Percentiles rank a stretch among this genome's conserved stretches.
phyloP scores from a whole-genome alignment of 2,329 filamentous ascomycete species.

The Arthrobotrys pseudoclavata region DNA sequence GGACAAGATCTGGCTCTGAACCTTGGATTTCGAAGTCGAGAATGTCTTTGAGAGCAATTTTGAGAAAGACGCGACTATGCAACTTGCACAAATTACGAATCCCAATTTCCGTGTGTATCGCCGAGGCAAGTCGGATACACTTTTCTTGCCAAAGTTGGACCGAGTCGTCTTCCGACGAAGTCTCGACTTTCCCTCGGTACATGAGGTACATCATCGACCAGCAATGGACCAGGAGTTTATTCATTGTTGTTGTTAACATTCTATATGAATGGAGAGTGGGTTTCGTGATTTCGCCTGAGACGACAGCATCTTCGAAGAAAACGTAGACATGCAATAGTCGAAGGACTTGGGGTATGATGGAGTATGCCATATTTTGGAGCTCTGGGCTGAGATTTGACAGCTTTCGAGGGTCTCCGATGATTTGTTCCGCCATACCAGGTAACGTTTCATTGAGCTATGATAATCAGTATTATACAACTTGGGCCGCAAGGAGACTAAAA shows the following conservation, averaged over 20 bases:
- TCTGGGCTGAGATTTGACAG: slow-evolving; percentile 67
- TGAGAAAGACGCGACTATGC: slow-evolving; percentile 83
- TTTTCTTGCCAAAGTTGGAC: slow-evolving; percentile 53
- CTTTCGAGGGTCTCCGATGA: slow-evolving; percentile 49
- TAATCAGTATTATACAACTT: slow-evolving; percentile 5
- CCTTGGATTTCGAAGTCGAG: slow-evolving; percentile 78
- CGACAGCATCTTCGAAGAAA: slow-evolving; percentile 86
- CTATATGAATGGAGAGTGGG: slow-evolving; percentile 71
- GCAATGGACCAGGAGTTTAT: slow-evolving; percentile 86
- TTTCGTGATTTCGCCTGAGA: slow-evolving; percentile 78
- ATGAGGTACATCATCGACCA: slow-evolving; percentile 85
- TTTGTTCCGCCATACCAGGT: slow-evolving; percentile 53
- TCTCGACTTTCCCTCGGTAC: slow-evolving; percentile 60
- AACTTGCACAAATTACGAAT: slow-evolving; percentile 86
- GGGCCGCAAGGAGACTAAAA: slow-evolving; percentile 64
- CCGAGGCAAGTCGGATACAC: slow-evolving; percentile 80
- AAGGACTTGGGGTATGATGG: slow-evolving; percentile 78
- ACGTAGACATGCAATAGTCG: slow-evolving; percentile 83
- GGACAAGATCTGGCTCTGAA: slow-evolving; percentile 87
- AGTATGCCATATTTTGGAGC: slow-evolving; percentile 80
- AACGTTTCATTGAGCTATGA: slow-evolving; percentile 49
- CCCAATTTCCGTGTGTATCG: slow-evolving; percentile 86
- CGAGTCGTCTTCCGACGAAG: slow-evolving; percentile 42
- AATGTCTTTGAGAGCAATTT: slow-evolving; percentile 88
- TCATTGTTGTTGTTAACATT: slow-evolving; percentile 76